Evolutionary conservation across 2,329 filamentous ascomycete genomes (phyloP).

Genomic region (Fusarium newnesense): DNA sequence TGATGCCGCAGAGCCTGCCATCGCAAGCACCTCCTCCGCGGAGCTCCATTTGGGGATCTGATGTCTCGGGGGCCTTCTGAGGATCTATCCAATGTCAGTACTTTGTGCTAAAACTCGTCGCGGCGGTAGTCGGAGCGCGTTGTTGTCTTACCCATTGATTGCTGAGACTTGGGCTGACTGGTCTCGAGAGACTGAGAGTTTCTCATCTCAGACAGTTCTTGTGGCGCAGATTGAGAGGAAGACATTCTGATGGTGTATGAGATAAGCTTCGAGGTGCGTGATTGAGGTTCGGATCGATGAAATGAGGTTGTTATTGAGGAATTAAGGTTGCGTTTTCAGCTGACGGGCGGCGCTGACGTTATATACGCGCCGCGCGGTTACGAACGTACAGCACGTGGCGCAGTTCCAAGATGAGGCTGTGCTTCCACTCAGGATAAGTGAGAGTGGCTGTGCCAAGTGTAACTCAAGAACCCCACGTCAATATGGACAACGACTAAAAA

Average conservation of each 20-base stretch:
- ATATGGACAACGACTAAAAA: neutral
- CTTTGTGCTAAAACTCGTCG: neutral
- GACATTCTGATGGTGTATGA: neutral
- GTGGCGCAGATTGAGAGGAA: neutral
- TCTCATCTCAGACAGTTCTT: conserved; percentile 13
- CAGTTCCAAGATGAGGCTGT: neutral
- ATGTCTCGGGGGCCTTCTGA: conserved; percentile 9
- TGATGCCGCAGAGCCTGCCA: conserved; percentile 22
- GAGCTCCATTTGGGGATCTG: conserved; percentile 9
- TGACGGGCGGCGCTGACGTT: conserved; percentile 25
- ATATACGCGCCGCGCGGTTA: neutral
- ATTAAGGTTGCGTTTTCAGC: neutral
- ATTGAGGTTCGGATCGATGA: neutral
- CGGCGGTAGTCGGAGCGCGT: neutral
- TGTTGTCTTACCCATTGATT: conserved; percentile 13
- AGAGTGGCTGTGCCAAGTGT: neutral
- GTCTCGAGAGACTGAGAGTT: conserved; percentile 6
- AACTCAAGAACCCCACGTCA: too few relatives aligned
- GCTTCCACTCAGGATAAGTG: neutral
- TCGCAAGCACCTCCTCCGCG: conserved; percentile 25
- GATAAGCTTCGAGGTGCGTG: too few relatives aligned
- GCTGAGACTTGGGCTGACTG: conserved; percentile 12
- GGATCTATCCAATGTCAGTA: neutral
- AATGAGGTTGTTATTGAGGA: neutral
- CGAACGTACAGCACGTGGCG: neutral